Base-by-base conservation (phyloP, 1,284 basidiomycete species). In the Ganoderma sinense region DNA sequence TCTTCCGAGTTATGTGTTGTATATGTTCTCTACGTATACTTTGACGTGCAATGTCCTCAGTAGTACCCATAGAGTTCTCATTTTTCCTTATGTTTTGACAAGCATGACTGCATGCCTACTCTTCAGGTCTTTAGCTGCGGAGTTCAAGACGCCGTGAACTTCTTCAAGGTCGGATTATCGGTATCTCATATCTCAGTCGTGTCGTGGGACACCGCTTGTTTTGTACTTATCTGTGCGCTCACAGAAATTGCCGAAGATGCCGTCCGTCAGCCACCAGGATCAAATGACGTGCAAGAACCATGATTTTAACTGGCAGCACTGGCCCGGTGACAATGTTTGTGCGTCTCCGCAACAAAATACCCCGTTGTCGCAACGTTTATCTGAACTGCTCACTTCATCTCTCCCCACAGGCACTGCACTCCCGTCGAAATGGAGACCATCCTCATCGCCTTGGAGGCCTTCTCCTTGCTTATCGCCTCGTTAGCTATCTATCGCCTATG, bases 401-500 rank as follows among this genome's bases (percentile, higher is more conserved):
- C 53, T 55, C 29, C 53, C 11, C 26, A 31, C 16, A 26, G 53
- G 13, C 2, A 29, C n/a, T n/a, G n/a, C 39, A 41, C 10, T 4
- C 7, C n/a, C n/a, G 16, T 39, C 33, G 7, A 5, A 4, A 39
- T 60, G 59, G 36, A 14, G 4, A 26, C 36, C 1, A 3, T 14
- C n/a, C n/a, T 41, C 11, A 5, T 60, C 39, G 13, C 39, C 13
- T 14, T 60, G 8, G 59, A 60, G 59, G 59, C 41, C n/a, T 39
- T 60, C 14, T 36, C n/a, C 59, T 23, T 60, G 3, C 23, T 60
- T n/a, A n/a, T 60, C 13, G 59, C 7, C n/a, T 40, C 59, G 4
- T 5, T 60, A n/a, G 23, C 23, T 1, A 7, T 65, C 5, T 75
- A 78, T 63, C 71, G 75, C 4, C 67, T 78, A 2, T 63, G 68